phyloP scores from a whole-genome alignment of 1,284 basidiomycete genomes.

The Cryptococcus sp. region DNA sequence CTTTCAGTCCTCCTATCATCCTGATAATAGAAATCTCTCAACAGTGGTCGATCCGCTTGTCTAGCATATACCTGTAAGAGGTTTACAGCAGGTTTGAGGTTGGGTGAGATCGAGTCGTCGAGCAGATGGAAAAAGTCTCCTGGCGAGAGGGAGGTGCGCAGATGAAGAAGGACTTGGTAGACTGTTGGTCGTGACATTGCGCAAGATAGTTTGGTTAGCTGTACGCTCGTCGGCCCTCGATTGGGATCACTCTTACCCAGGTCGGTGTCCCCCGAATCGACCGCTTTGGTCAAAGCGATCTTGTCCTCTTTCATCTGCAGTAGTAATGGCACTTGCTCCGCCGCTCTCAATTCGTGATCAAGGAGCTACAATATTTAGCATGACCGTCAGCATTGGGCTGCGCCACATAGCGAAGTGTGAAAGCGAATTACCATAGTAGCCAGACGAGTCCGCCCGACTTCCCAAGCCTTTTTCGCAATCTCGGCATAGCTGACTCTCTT shows the following conservation, averaged over 20 bases:
- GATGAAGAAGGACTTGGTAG: slow-evolving; percentile 82
- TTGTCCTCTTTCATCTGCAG: slow-evolving; percentile 93
- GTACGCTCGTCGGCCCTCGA: not conserved
- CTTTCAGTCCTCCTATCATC: slow-evolving; percentile 93
- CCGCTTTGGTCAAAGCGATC: slow-evolving; percentile 82
- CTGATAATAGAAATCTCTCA: slow-evolving; percentile 96
- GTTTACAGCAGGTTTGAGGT: slow-evolving; percentile 69
- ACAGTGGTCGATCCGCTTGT: slow-evolving; percentile 85
- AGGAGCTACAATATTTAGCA: slow-evolving; percentile 63
- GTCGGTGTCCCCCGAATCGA: slow-evolving; percentile 94
- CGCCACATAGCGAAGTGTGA: not conserved
- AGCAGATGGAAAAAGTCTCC: slow-evolving; percentile 94
- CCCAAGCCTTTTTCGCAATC: slow-evolving; percentile 92
- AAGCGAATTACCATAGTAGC: slow-evolving; percentile 73
- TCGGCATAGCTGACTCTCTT: slow-evolving; percentile 83
- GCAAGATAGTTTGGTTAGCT: not conserved
- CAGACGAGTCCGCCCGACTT: slow-evolving; percentile 76
- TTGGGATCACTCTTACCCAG: slow-evolving; percentile 62
- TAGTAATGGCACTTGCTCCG: slow-evolving; percentile 89
- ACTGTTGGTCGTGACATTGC: slow-evolving; percentile 58
- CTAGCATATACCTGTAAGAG: slow-evolving; percentile 84
- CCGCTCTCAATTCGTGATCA: slow-evolving; percentile 83
- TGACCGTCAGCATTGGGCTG: slow-evolving; percentile 1
- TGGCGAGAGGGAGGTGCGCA: slow-evolving; percentile 77
- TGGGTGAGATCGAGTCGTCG: slow-evolving; percentile 74